A percentile compares a stretch with the other conserved stretches of the same genome.
phyloP scores from a whole-genome alignment of 768 basidiomycete species.

The Terana coerulea region DNA sequence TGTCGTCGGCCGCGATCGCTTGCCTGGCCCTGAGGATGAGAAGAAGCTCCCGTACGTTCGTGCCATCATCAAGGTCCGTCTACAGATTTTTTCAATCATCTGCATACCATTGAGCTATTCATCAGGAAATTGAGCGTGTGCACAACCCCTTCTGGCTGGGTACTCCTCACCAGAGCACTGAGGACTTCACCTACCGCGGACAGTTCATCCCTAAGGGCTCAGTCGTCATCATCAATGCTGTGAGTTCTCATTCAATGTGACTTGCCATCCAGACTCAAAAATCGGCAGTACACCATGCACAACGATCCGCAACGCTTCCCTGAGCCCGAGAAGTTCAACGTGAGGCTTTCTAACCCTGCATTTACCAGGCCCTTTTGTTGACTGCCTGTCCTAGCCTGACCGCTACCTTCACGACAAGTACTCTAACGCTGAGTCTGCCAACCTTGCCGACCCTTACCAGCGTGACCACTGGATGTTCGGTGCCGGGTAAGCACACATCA shows the following conservation, averaged over 20 bases:
- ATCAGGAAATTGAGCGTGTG: constrained; percentile 20
- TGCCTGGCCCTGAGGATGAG: constrained; percentile 23
- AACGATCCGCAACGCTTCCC: constrained; percentile 31
- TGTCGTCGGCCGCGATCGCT: constrained; percentile 20
- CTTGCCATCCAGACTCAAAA: background rate
- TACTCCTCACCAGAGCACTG: constrained; percentile 24
- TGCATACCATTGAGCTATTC: background rate
- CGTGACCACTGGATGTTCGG: constrained; percentile 52
- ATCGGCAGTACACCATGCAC: constrained; percentile 19
- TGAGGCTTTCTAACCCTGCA: background rate
- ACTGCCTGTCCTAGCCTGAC: constrained; percentile 30
- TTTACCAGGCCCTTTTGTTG: background rate
- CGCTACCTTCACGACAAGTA: constrained; percentile 37
- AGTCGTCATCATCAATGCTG: constrained; percentile 23
- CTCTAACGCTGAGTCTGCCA: constrained; percentile 40
- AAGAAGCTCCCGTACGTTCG: constrained; percentile 24
- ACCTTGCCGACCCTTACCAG: constrained; percentile 37
- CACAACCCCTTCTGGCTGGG: constrained; percentile 28
- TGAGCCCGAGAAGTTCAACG: constrained; percentile 31
- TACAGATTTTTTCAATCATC: background rate
- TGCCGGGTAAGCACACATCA: constrained; percentile 33
- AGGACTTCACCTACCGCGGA: constrained; percentile 29
- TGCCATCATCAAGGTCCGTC: constrained; percentile 24
- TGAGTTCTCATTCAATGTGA: no score
- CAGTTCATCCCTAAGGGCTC: constrained; percentile 28